Conservation (phyloP, 2,329 filamentous ascomycete genomes). For the Colletotrichum sp. region DNA sequence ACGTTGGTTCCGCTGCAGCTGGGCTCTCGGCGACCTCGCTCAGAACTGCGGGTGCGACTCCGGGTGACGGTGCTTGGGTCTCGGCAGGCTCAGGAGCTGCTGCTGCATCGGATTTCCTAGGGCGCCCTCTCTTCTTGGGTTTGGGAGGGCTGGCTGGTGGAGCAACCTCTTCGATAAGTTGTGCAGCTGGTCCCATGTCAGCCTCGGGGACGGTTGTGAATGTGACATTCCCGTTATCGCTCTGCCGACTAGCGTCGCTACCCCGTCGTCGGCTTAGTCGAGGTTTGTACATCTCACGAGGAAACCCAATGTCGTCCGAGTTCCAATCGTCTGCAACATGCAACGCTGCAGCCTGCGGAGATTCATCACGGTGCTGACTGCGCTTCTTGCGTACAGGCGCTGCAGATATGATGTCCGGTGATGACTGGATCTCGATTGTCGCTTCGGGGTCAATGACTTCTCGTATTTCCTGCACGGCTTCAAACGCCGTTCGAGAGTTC, state of each 20-base stretch:
- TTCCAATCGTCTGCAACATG: constrained; percentile 15
- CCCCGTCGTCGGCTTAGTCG: constrained; percentile 19
- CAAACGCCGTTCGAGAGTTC: not conserved
- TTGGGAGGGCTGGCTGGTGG: not conserved
- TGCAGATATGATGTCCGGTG: constrained; percentile 25
- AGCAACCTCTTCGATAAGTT: not conserved
- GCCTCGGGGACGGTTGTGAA: not conserved
- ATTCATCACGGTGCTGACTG: not conserved
- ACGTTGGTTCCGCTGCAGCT: not conserved
- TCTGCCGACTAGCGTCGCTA: constrained; percentile 12
- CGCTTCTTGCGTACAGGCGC: constrained; percentile 13
- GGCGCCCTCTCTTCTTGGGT: constrained; percentile 21
- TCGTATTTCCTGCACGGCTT: not conserved
- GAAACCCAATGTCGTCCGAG: constrained; percentile 9
- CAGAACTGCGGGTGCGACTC: not conserved
- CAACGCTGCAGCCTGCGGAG: not conserved
- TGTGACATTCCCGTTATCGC: not conserved
- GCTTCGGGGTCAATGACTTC: not conserved
- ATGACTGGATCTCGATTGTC: constrained; percentile 13
- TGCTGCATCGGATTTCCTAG: constrained; percentile 5
- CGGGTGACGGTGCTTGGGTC: not conserved
- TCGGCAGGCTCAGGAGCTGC: not conserved
- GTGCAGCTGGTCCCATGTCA: not conserved
- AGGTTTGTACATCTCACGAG: constrained; percentile 7
- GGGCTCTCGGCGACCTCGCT: not conserved